These are phyloP conservation scores for Amphibolis antarctica DNA, from an alignment of 106 monocot species.

Conservation along the genomic window DNA sequence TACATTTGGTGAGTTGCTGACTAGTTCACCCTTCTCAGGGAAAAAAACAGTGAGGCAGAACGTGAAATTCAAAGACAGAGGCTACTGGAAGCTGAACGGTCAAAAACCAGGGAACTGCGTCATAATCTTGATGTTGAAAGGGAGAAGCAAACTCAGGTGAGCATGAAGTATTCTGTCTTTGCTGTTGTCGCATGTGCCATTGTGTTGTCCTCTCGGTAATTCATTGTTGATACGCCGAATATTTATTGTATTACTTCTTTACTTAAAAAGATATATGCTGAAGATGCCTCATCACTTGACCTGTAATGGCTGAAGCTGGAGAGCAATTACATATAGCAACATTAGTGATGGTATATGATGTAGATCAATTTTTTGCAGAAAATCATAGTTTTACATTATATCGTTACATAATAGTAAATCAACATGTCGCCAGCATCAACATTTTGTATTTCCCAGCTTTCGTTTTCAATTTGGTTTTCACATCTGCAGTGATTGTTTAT, in stretches of 20 bases:
- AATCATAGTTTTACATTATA: too few relatives aligned
- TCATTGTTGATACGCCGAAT: neutral
- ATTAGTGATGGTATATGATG: too few relatives aligned
- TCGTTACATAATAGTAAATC: neutral
- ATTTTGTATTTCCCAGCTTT: neutral
- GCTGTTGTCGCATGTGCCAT: neutral
- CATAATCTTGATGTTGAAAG: slow-evolving; percentile 84
- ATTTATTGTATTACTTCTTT: neutral
- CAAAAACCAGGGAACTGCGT: slow-evolving; percentile 76
- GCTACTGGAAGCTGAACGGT: slow-evolving; percentile 69
- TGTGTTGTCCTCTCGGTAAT: neutral
- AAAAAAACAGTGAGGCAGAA: slow-evolving; percentile 57
- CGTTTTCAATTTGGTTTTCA: neutral
- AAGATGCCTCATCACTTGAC: too few relatives aligned
- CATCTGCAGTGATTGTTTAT: neutral
- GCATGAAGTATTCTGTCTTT: neutral
- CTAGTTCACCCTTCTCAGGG: slow-evolving; percentile 27
- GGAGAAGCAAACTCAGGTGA: slow-evolving; percentile 83
- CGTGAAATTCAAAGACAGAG: slow-evolving; percentile 66
- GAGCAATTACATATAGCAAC: too few relatives aligned
- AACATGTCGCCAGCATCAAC: neutral
- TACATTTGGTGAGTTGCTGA: neutral
- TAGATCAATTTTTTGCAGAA: too few relatives aligned
- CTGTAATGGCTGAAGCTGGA: too few relatives aligned
- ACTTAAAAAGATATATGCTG: too few relatives aligned